Conservation (phyloP, 768 basidiomycete species). For the Tulasnella sp. region DNA sequence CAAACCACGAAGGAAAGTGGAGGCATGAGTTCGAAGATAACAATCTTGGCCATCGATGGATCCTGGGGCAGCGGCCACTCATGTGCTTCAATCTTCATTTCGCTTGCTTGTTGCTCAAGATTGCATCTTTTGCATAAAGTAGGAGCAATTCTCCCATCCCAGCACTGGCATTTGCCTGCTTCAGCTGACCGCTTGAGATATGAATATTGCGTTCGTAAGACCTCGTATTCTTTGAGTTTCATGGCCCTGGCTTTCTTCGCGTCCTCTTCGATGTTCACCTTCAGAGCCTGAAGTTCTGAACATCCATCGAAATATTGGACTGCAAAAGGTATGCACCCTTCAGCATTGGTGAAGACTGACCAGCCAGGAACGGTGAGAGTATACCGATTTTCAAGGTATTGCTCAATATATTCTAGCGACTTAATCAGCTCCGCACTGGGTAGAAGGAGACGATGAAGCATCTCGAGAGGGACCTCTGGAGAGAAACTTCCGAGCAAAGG, state of each 20-base stretch:
- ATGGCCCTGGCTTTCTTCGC: neutral
- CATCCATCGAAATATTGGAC: neutral
- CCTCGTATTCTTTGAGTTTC: neutral
- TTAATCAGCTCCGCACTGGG: slow-evolving; percentile 23
- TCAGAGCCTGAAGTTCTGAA: neutral
- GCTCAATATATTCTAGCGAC: slow-evolving; percentile 22
- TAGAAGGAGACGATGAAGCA: slow-evolving; percentile 34
- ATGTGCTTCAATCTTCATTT: slow-evolving; percentile 26
- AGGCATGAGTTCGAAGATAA: slow-evolving; percentile 3
- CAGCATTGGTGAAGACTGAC: slow-evolving; percentile 27
- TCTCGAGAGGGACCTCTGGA: slow-evolving; percentile 30
- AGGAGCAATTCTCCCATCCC: too few species aligned
- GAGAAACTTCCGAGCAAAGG: slow-evolving; percentile 34
- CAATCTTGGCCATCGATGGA: slow-evolving; percentile 18
- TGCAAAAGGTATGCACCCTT: slow-evolving; percentile 21
- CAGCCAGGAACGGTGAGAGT: slow-evolving; percentile 10
- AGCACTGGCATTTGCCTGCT: too few species aligned
- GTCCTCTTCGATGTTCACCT: neutral
- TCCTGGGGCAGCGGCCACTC: slow-evolving; percentile 37
- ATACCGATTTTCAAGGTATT: slow-evolving; percentile 27
- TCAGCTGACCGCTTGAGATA: neutral
- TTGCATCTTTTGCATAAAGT: slow-evolving; percentile 25
- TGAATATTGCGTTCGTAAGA: neutral
- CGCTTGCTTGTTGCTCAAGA: slow-evolving; percentile 14
- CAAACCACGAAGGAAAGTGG: neutral